A percentile compares a stretch with the other conserved stretches of the same genome.
Conservation (phyloP, 83 land plant genomes). For the Diphasiastrum complanatum region DNA sequence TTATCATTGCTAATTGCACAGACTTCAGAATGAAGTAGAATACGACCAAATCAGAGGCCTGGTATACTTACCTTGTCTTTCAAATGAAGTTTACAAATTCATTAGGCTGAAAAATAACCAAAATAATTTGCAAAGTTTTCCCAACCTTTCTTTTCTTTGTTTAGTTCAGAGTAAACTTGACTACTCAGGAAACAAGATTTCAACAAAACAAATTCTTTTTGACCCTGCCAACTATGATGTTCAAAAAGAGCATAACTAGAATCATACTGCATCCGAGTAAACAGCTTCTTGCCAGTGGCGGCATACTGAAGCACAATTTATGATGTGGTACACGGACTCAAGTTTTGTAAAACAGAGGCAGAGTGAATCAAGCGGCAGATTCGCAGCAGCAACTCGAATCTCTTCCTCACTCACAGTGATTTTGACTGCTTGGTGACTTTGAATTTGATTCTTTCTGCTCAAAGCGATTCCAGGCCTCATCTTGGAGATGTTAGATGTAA, state of each 20-base stretch:
- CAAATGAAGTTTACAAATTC: too few relatives aligned
- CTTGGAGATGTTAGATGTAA: neutral
- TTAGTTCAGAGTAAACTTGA: too few relatives aligned
- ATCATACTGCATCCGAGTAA: slow-evolving; percentile 10
- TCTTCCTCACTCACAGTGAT: slow-evolving; percentile 6
- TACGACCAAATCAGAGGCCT: too few relatives aligned
- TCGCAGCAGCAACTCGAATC: slow-evolving; percentile 2
- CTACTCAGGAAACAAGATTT: too few relatives aligned
- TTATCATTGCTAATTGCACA: too few relatives aligned
- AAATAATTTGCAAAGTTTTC: too few relatives aligned
- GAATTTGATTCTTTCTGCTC: neutral
- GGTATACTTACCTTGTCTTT: too few relatives aligned
- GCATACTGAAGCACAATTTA: slow-evolving; percentile 22
- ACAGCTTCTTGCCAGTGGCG: slow-evolving; percentile 20
- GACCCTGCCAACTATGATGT: too few relatives aligned
- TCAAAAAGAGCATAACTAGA: neutral
- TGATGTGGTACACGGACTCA: slow-evolving; percentile 20
- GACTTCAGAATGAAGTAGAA: too few relatives aligned
- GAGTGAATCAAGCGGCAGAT: slow-evolving; percentile 18
- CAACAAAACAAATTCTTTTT: too few relatives aligned
- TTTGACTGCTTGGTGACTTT: slow-evolving; percentile 2
- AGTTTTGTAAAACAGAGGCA: slow-evolving; percentile 17
- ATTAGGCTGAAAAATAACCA: too few relatives aligned
- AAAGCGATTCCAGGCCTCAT: neutral
- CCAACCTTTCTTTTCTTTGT: too few relatives aligned